Conservation (phyloP, 2,329 filamentous ascomycete genomes). For the Fusarium fujikuroi region DNA sequence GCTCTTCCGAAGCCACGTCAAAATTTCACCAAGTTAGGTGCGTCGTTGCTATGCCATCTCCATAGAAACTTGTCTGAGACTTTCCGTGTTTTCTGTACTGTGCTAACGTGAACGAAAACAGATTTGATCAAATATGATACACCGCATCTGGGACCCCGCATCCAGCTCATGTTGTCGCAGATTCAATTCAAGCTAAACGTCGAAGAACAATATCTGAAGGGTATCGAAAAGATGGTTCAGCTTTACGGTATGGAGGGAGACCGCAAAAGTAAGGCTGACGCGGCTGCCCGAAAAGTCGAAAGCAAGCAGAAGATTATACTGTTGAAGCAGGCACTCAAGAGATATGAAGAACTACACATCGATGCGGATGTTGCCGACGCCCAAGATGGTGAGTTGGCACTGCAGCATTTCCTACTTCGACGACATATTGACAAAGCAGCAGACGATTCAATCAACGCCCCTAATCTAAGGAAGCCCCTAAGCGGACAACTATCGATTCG, state of each 20-base stretch:
- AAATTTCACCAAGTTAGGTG: slow-evolving; percentile 97
- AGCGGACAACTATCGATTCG: slow-evolving; percentile 89
- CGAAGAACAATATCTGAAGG: slow-evolving; percentile 98
- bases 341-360: slow-evolving; percentile 97
- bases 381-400: slow-evolving; percentile 74
- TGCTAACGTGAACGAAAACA: slow-evolving; percentile 51
- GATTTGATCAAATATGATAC: slow-evolving; percentile 99
- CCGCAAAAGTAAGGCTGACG: slow-evolving; percentile 93
- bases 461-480: slow-evolving; percentile 94
- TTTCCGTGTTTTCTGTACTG: background rate
- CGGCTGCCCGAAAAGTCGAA: slow-evolving; percentile 87
- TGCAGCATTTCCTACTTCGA: background rate
- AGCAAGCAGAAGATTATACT: slow-evolving; percentile 98
- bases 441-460: slow-evolving; percentile 97
- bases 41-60: slow-evolving; percentile 45
- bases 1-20: slow-evolving; percentile 78
- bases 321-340: slow-evolving; percentile 92
- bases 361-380: slow-evolving; percentile 85
- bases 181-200: slow-evolving; percentile 99
- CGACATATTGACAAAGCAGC: slow-evolving; percentile 32
- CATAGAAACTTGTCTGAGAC: background rate
- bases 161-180: slow-evolving; percentile 98
- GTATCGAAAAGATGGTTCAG: slow-evolving; percentile 99
- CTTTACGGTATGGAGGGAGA: slow-evolving; percentile 98
- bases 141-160: slow-evolving; percentile 92